Evolutionary conservation across 257 asterid genomes (phyloP), one percentile per base, ranked within the genome.

Genomic region (Plectranthus barbatus): DNA sequence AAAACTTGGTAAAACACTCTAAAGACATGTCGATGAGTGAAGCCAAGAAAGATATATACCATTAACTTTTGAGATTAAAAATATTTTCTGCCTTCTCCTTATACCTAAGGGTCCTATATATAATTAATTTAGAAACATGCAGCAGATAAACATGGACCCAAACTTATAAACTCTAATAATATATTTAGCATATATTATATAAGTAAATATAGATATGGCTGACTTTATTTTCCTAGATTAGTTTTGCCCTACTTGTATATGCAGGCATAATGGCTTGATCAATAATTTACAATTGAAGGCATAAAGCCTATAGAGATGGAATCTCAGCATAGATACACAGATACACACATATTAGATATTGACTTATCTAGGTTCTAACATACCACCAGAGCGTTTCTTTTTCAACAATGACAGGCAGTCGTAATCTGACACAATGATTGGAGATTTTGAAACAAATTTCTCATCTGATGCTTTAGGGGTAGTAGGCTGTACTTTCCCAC

Each of bases 301-400:
- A n/a, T n/a, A n/a, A 33, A 61, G 70, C 45, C 44, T 31, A 14
- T 31, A 19, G 31, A 48, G 23, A 26, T 15, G 48, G 45, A 47
- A 13, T 37, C 26, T 24, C 23, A 41, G 44, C 64, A 73, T 57
- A 18, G 57, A 46, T 44, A 49, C 58, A 26, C 61, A 63, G 44
- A n/a, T n/a, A n/a, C n/a, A n/a, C n/a, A n/a, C n/a, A n/a, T 12
- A 40, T 17, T 41, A 62, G 18, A 20, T 20, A 15, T 62, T 21
- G 11, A 69, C 46, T 36, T 34, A 45, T 77, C 39, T 56, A 54
- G 23, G 37, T 42, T 44, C 47, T 15, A 64, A 64, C 88, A 59
- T 23, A 86, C 97, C 97, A 68, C 84, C 95, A 10, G 94, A 74
- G 39, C 87, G 88, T 75, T 85, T 87, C 95, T 84, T 87, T 84